A percentile compares a stretch with the other conserved stretches of the same genome.
Evolutionary conservation across 768 basidiomycete genomes (phyloP).

Genomic region (Podaxis sp.): DNA sequence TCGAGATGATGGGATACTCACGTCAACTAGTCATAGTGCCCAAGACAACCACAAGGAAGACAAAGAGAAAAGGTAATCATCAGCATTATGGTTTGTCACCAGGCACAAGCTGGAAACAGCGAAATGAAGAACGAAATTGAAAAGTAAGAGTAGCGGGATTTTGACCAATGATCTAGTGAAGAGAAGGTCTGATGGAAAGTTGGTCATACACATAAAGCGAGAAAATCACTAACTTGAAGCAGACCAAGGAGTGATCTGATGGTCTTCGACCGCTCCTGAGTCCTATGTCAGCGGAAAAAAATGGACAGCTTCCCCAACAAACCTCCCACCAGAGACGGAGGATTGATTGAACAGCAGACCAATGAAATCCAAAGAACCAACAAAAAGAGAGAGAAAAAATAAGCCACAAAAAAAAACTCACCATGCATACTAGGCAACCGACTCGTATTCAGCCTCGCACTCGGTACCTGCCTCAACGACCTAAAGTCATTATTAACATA

Average conservation of each 20-base stretch:
- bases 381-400: not conserved
- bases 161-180: too few relatives aligned
- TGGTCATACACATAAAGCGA: too few relatives aligned
- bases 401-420: slow-evolving; percentile 22
- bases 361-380: not conserved
- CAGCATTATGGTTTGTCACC: not conserved
- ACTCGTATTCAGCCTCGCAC: slow-evolving; percentile 80
- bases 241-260: too few relatives aligned
- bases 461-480: slow-evolving; percentile 64
- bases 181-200: too few relatives aligned
- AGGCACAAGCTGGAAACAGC: not conserved
- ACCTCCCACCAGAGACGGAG: too few relatives aligned
- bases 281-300: too few relatives aligned
- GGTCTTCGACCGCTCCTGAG: too few relatives aligned
- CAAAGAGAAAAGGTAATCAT: not conserved
- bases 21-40: slow-evolving; percentile 2
- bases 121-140: too few relatives aligned
- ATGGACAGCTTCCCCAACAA: too few relatives aligned
- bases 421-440: slow-evolving; percentile 84
- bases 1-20: not conserved
- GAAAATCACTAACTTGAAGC: too few relatives aligned
- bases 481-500: slow-evolving; percentile 83
- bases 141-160: too few relatives aligned
- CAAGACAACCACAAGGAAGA: not conserved
- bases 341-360: not conserved